Evolutionary conservation across 1,284 basidiomycete genomes (phyloP).

Genomic region (Peniophora sp.): DNA sequence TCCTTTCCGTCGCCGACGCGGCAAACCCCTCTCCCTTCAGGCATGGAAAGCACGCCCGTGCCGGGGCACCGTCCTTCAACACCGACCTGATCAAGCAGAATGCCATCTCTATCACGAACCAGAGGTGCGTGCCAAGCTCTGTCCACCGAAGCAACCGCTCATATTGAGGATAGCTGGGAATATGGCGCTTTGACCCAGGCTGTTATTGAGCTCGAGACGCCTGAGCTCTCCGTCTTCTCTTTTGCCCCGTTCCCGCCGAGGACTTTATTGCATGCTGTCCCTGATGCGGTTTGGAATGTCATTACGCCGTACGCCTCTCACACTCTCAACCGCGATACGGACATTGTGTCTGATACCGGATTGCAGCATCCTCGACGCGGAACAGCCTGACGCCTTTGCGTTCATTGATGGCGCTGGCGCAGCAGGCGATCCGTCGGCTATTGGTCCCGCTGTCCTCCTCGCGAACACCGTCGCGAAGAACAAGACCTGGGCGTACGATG

Average conservation of each 20-base stretch:
- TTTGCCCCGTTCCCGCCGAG: slow-evolving; percentile 29
- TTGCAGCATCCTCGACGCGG: neutral
- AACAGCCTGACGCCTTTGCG: neutral
- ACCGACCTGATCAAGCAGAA: neutral
- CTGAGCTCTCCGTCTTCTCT: slow-evolving; percentile 45
- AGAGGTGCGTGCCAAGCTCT: slow-evolving; percentile 16
- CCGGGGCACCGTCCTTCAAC: neutral
- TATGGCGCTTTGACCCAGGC: slow-evolving; percentile 60
- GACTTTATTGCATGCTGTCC: slow-evolving; percentile 17
- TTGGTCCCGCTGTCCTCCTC: slow-evolving; percentile 51
- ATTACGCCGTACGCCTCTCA: slow-evolving; percentile 26
- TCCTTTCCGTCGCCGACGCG: too few relatives aligned
- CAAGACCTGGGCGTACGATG: slow-evolving; percentile 40
- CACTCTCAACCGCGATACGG: neutral
- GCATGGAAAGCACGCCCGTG: too few relatives aligned
- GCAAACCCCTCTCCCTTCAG: too few relatives aligned
- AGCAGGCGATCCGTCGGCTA: neutral
- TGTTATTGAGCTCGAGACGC: slow-evolving; percentile 52
- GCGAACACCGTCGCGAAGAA: slow-evolving; percentile 35
- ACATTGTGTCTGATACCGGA: neutral
- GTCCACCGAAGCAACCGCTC: neutral
- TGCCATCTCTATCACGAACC: slow-evolving; percentile 18
- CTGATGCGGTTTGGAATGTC: slow-evolving; percentile 30
- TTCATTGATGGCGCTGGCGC: neutral
- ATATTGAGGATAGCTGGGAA: slow-evolving; percentile 48